Conservation (phyloP, 345 rosid genomes). For the Aegle marmelos region DNA sequence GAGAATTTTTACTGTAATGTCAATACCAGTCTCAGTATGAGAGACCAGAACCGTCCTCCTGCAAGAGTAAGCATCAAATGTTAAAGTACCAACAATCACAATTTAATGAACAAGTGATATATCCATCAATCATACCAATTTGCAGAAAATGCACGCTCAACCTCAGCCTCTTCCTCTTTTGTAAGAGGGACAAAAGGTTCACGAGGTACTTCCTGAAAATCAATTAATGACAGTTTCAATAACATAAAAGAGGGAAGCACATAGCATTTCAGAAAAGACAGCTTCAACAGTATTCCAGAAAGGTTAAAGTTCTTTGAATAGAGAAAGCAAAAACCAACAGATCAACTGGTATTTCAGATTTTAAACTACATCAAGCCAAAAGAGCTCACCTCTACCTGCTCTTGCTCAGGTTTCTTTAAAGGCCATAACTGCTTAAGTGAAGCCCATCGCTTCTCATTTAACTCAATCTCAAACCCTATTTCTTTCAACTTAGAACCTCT, state of each 20-base stretch:
- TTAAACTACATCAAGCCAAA: constrained; percentile 5
- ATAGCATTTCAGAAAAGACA: background rate
- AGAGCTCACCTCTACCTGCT: constrained; percentile 32
- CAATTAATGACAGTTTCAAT: constrained; percentile 10
- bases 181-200: constrained; percentile 76
- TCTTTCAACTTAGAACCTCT: constrained; percentile 41
- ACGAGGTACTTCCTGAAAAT: constrained; percentile 47
- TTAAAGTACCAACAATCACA: constrained; percentile 9
- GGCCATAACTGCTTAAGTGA: constrained; percentile 41
- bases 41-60: constrained; percentile 58
- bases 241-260: background rate
- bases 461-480: constrained; percentile 57
- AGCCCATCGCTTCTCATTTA: constrained; percentile 41
- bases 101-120: constrained; percentile 5
- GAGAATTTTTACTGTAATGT: constrained; percentile 61
- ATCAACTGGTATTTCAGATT: background rate
- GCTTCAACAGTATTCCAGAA: background rate
- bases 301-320: background rate
- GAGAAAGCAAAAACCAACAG: background rate
- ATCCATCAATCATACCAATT: constrained; percentile 41
- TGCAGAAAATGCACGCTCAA: constrained; percentile 49
- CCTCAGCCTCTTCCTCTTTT: constrained; percentile 63
- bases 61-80: constrained; percentile 20
- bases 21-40: constrained; percentile 65
- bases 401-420: constrained; percentile 40